A percentile compares a stretch with the other conserved stretches of the same genome.
phyloP scores from a whole-genome alignment of 2,329 filamentous ascomycete species.

The Aspergillus vadensis region DNA sequence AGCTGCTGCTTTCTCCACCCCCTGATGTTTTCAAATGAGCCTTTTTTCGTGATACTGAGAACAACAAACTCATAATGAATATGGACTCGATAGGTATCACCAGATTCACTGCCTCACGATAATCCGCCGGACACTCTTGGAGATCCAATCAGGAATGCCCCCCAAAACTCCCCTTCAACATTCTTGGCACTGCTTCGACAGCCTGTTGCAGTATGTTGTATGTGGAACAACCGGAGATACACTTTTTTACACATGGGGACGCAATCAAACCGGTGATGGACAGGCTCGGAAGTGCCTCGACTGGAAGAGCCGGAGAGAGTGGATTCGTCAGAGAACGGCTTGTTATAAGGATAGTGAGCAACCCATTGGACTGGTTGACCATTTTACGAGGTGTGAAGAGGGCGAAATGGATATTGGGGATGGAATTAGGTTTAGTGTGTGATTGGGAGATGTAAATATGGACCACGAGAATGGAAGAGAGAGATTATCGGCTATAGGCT shows the following conservation, averaged over 20 bases:
- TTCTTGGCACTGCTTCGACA: neutral
- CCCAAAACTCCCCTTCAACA: neutral
- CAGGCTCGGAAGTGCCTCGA: neutral
- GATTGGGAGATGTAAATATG: too few species aligned
- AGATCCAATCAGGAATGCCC: too few species aligned
- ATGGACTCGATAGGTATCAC: too few species aligned
- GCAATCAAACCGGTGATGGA: neutral
- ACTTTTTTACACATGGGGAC: neutral
- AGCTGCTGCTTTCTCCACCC: neutral
- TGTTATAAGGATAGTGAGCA: neutral
- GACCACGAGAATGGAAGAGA: too few species aligned
- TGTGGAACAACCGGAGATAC: neutral
- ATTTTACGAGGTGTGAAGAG: neutral
- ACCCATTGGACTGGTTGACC: neutral
- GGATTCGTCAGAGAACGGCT: neutral
- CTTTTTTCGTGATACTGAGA: neutral
- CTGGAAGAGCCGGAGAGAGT: neutral
- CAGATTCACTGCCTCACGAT: too few species aligned
- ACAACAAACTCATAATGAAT: too few species aligned
- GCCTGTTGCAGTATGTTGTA: neutral
- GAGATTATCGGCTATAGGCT: too few species aligned
- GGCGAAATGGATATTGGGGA: too few species aligned
- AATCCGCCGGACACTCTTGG: too few species aligned
- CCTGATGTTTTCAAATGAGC: neutral
- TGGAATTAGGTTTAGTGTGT: too few species aligned